Percentiles rank a stretch among this genome's conserved stretches.
These are phyloP conservation scores for Tricholoma saponaceum DNA, from an alignment of 768 basidiomycete species.

Conservation along the genomic window DNA sequence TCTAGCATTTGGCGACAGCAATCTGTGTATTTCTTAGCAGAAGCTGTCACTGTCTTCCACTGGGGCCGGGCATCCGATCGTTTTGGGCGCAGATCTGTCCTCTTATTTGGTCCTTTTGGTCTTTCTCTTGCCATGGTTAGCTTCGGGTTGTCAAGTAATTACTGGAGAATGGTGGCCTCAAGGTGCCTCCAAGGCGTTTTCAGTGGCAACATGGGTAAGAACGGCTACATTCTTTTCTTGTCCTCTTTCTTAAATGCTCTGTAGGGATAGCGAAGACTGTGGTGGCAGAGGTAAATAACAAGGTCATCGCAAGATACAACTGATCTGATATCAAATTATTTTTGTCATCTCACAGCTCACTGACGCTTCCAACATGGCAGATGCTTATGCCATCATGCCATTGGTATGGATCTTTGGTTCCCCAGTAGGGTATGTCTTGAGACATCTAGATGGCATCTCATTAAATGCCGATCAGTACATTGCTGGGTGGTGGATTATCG, in stretches of 20 bases:
- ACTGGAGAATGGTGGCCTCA: conserved; percentile 24
- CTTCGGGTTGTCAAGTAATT: conserved; percentile 29
- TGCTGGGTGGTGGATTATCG: conserved; percentile 27
- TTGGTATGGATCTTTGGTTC: conserved; percentile 24
- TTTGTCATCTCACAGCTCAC: conserved; percentile 13
- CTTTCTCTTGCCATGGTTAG: conserved; percentile 25
- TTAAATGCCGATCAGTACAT: conserved; percentile 8
- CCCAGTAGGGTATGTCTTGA: conserved; percentile 18
- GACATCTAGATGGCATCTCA: no score
- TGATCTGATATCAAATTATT: not conserved
- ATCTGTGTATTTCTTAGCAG: conserved; percentile 28
- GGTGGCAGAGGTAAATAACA: conserved; percentile 12
- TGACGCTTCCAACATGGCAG: conserved; percentile 24
- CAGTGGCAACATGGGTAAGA: conserved; percentile 37
- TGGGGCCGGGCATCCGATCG: conserved; percentile 33
- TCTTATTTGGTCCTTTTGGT: conserved; percentile 30
- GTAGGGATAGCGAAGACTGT: conserved; percentile 8
- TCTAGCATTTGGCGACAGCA: conserved; percentile 17
- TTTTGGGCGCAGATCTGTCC: conserved; percentile 30
- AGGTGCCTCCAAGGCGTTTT: conserved; percentile 27
- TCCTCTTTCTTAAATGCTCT: not conserved
- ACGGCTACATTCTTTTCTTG: not conserved
- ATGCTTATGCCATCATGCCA: conserved; percentile 24
- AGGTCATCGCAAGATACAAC: no score
- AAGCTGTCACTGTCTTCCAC: conserved; percentile 27